phyloP scores from a whole-genome alignment of 2,329 filamentous ascomycete species.

The Scedosporium aurantiacum region DNA sequence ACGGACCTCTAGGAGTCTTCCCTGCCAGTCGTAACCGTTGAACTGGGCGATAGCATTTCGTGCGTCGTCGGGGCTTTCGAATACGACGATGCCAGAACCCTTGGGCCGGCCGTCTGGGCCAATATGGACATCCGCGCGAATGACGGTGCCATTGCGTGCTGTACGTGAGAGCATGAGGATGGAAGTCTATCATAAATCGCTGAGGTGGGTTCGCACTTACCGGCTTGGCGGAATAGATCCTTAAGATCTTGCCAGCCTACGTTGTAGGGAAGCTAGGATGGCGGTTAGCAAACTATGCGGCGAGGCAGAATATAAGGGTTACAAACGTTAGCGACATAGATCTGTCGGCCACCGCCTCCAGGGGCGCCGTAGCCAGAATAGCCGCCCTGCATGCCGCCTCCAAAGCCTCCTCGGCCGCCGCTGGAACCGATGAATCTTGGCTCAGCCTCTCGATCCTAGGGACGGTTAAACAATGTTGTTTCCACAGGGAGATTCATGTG shows the following conservation, averaged over 20 bases:
- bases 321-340: conserved; percentile 98
- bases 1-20: conserved; percentile 82
- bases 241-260: conserved; percentile 99
- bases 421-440: conserved; percentile 76
- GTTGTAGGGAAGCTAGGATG: conserved; percentile 76
- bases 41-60: conserved; percentile 94
- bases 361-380: conserved; percentile 38
- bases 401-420: conserved; percentile 43
- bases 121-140: conserved; percentile 89
- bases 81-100: conserved; percentile 93
- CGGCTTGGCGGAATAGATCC: conserved; percentile 95
- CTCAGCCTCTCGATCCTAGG: conserved; percentile 90
- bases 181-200: not conserved
- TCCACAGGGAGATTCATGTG: not conserved
- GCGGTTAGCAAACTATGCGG: conserved; percentile 17
- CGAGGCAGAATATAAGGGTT: conserved; percentile 19
- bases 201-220: conserved; percentile 44
- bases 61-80: conserved; percentile 88
- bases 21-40: conserved; percentile 98
- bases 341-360: conserved; percentile 62
- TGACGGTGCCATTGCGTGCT: conserved; percentile 62
- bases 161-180: not conserved
- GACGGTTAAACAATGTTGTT: not conserved
- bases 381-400: conserved; percentile 39
- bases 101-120: conserved; percentile 89